Base-by-base conservation (phyloP, 1,284 basidiomycete genomes). In the Marasmius oreades region DNA sequence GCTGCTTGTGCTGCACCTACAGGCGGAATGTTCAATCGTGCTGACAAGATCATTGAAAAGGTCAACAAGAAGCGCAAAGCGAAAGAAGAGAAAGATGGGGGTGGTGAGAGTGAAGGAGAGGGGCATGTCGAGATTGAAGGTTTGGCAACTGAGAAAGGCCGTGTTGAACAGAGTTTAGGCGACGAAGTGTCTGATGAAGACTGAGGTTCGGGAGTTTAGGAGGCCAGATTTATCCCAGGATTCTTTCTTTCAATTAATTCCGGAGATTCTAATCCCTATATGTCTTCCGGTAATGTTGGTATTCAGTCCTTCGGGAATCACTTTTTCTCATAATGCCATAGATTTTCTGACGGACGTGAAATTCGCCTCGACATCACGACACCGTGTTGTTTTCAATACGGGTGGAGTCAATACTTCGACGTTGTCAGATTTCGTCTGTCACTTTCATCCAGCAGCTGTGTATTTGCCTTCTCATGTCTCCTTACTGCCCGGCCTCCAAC, bases 1-100 rank as follows among this genome's bases (percentile, higher is more conserved):
- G 84, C 94, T 55, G 97, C 95, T 2, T 99, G 96, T 69, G 91
- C 93, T 52, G 84, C 92, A 12, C 85, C 94, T 2, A 99, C 96
- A 0, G 90, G 87, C 14, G 96, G 96, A 2, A 93, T 99, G 64
- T 99, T 96, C 77, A 96, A 96, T 69, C 82, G 90, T 46, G 92
- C 91, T 23, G 90, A 89, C 61, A 92, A 91, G 70, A 77, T 93
- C 50, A 80, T 95, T 51, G 84, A 87, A 60, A 92, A 89, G 74
- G 72, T 91, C 66, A 81, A 84, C 65, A 86, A 87, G 72, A 83
- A 78, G 66, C 75, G 76, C 61, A 74, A 77, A 63, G 76, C 71
- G 22, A 76, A 76, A 60, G 77, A 78, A 55, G 77, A 75, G 26
- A 75, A 70, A 44, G 76, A 77, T 28, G 78, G 70, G 47, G 76